Conservation (phyloP, 225 moss, liverwort and hornwort species). For the Antitrichia curtipendula region DNA sequence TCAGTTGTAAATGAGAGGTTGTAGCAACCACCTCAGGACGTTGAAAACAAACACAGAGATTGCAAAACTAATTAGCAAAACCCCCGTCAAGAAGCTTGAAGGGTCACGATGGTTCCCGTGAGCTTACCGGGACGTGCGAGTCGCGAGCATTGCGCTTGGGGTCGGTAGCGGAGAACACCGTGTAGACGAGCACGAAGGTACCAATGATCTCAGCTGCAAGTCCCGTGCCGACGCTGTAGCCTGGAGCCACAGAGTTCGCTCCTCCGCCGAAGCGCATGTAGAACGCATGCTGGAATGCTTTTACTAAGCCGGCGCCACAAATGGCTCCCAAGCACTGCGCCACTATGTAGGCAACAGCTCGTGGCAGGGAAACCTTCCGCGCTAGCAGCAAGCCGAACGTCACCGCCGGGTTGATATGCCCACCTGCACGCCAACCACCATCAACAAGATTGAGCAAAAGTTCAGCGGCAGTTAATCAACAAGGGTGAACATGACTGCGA, state of each 20-base stretch:
- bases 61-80: not conserved
- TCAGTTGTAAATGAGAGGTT: not conserved
- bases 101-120: not conserved
- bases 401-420: conserved; percentile 47
- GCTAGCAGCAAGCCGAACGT: conserved; percentile 42
- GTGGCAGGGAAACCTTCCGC: conserved; percentile 27
- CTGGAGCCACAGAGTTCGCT: conserved; percentile 12
- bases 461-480: not conserved
- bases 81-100: not conserved
- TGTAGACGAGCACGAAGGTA: conserved; percentile 45
- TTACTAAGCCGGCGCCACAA: conserved; percentile 39
- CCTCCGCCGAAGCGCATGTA: conserved; percentile 28
- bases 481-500: not conserved
- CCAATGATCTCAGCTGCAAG: conserved; percentile 48
- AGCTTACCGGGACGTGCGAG: conserved; percentile 40
- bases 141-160: conserved; percentile 55
- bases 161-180: conserved; percentile 54
- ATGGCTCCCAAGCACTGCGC: conserved; percentile 50
- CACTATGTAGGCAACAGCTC: conserved; percentile 28
- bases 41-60: not conserved
- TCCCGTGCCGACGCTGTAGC: conserved; percentile 31
- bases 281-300: conserved; percentile 37
- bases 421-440: conserved; percentile 3
- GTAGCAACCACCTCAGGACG: not conserved
- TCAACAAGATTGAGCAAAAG: not conserved